Conservation (phyloP, 257 asterid genomes). For the Solanum tacnaense region DNA sequence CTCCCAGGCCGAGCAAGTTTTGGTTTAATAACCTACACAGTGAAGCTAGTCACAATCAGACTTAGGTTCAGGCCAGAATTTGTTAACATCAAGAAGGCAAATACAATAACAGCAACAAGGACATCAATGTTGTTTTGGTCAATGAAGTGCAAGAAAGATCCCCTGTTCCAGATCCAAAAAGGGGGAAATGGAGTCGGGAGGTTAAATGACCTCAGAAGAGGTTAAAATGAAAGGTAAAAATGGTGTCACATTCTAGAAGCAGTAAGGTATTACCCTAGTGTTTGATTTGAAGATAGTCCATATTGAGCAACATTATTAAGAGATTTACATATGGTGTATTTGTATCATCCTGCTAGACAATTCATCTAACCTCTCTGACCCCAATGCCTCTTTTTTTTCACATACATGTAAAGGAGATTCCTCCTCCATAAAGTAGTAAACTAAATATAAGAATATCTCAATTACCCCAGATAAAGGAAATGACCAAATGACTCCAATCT, state of each 20-base stretch:
- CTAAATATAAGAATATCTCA: neutral
- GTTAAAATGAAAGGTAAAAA: neutral
- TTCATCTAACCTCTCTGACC: neutral
- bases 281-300: neutral
- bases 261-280: neutral
- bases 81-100: neutral
- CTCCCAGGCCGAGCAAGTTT: constrained; percentile 86
- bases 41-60: constrained; percentile 14
- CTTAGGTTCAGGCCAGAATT: neutral
- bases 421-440: neutral
- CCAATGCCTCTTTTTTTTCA: neutral
- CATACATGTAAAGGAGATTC: neutral
- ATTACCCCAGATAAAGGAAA: neutral
- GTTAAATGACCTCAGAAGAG: neutral
- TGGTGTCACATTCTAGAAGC: neutral
- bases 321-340: neutral
- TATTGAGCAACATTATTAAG: neutral
- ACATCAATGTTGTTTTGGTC: neutral
- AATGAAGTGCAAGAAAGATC: neutral
- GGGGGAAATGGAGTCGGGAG: neutral
- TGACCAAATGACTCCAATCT: neutral
- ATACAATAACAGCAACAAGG: neutral
- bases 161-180: neutral
- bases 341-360: neutral
- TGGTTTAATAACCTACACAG: constrained; percentile 77